phyloP scores from a whole-genome alignment of 2,329 filamentous ascomycete species.

The Juglanconis sp. region DNA sequence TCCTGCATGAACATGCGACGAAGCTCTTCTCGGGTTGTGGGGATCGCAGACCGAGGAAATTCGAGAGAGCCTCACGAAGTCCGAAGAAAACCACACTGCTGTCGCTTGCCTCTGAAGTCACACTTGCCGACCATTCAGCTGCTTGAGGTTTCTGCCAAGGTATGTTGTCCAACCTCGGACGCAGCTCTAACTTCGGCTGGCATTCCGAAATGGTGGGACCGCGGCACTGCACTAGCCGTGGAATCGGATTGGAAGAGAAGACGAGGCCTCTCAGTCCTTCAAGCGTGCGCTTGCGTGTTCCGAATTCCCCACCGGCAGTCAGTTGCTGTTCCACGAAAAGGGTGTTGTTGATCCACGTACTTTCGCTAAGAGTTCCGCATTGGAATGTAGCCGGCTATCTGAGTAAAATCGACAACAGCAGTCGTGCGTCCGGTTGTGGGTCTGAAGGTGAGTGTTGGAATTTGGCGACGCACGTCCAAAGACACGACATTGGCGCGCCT shows the following conservation, averaged over 20 bases:
- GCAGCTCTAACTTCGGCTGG: slow-evolving; percentile 10
- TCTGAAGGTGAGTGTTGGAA: neutral
- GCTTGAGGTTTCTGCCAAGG: neutral
- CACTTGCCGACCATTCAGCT: neutral
- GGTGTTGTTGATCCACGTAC: neutral
- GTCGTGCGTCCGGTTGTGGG: neutral
- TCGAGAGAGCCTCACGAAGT: neutral
- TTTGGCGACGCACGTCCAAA: neutral
- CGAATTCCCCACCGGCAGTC: neutral
- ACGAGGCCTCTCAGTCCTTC: neutral
- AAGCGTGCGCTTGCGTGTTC: neutral
- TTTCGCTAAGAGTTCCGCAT: neutral
- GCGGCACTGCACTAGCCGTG: neutral
- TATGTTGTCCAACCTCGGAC: neutral
- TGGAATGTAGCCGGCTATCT: neutral
- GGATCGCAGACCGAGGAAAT: neutral
- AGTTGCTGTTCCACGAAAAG: neutral
- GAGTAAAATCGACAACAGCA: too few relatives aligned
- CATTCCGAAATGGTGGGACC: slow-evolving; percentile 14
- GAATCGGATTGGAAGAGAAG: neutral
- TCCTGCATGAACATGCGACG: neutral
- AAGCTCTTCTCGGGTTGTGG: neutral
- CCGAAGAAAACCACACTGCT: neutral
- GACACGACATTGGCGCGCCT: neutral
- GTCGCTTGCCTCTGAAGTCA: slow-evolving; percentile 4